phyloP scores from a whole-genome alignment of 2,329 filamentous ascomycete species.

The Hypoxylon sp. region DNA sequence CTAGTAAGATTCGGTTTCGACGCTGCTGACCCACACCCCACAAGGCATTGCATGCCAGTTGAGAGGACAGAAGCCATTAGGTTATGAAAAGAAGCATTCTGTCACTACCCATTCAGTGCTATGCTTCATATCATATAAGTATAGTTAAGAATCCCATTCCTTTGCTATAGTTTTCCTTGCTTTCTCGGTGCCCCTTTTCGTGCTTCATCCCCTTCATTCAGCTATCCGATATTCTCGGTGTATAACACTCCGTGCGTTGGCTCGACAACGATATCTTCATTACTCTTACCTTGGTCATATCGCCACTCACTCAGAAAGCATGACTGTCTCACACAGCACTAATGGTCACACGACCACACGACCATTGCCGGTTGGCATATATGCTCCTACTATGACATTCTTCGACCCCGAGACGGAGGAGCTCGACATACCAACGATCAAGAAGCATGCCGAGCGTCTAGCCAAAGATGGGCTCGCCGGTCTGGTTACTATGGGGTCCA shows the following conservation, averaged over 20 bases:
- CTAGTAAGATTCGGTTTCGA: conserved; percentile 37
- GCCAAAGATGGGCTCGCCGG: conserved; percentile 80
- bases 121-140: conserved; percentile 46
- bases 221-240: conserved; percentile 22
- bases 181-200: conserved; percentile 30
- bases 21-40: conserved; percentile 43
- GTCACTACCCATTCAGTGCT: conserved; percentile 24
- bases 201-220: conserved; percentile 15
- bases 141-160: conserved; percentile 31
- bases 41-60: conserved; percentile 38
- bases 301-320: conserved; percentile 38
- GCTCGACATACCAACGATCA: conserved; percentile 80
- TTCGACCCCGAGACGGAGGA: conserved; percentile 86
- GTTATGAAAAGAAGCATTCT: conserved; percentile 46
- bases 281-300: conserved; percentile 4
- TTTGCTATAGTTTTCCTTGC: conserved; percentile 14
- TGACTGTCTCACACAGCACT: conserved; percentile 48
- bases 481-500: conserved; percentile 87
- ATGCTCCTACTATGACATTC: conserved; percentile 90
- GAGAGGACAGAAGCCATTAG: conserved; percentile 45
- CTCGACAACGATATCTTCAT: conserved; percentile 10
- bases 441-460: conserved; percentile 81
- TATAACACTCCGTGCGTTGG: conserved; percentile 24
- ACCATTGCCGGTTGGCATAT: conserved; percentile 81
- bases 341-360: conserved; percentile 53